Evolutionary conservation across 305 asterid genomes (phyloP).

Genomic region (Fraxinus velutina): DNA sequence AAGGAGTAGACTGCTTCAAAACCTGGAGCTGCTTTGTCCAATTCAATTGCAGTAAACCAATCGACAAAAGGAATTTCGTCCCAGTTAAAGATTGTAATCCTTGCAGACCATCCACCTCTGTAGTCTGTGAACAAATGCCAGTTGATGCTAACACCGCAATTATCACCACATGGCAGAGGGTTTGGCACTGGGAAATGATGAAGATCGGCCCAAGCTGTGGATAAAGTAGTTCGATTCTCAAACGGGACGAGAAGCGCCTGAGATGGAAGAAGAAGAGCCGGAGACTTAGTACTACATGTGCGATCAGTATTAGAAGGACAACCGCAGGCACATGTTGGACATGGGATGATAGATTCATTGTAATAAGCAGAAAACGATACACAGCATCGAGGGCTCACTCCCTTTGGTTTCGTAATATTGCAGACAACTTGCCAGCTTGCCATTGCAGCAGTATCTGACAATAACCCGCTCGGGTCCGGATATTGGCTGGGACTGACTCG

Average conservation of each 20-base stretch:
- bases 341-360: conserved; percentile 87
- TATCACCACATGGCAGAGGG: conserved; percentile 76
- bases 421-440: conserved; percentile 91
- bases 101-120: conserved; percentile 84
- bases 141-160: conserved; percentile 83
- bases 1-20: conserved; percentile 73
- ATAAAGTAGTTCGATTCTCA: conserved; percentile 53
- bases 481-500: conserved; percentile 64
- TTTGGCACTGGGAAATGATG: conserved; percentile 59
- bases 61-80: conserved; percentile 55
- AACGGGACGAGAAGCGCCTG: conserved; percentile 80
- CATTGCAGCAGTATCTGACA: conserved; percentile 45
- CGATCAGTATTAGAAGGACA: conserved; percentile 40
- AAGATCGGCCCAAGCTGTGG: conserved; percentile 75
- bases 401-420: conserved; percentile 65
- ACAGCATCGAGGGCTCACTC: conserved; percentile 68
- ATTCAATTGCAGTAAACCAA: conserved; percentile 78
- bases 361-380: conserved; percentile 84
- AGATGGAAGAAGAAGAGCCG: conserved; percentile 75
- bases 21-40: conserved; percentile 54
- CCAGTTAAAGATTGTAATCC: conserved; percentile 90
- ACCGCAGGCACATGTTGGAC: conserved; percentile 86
- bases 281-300: conserved; percentile 51
- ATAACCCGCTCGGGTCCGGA: conserved; percentile 57
- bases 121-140: conserved; percentile 85